A percentile compares a stretch with the other conserved stretches of the same genome.
Evolutionary conservation across 495 filamentous ascomycete genomes (phyloP).

Genomic region (Neurospora tetrasperma): DNA sequence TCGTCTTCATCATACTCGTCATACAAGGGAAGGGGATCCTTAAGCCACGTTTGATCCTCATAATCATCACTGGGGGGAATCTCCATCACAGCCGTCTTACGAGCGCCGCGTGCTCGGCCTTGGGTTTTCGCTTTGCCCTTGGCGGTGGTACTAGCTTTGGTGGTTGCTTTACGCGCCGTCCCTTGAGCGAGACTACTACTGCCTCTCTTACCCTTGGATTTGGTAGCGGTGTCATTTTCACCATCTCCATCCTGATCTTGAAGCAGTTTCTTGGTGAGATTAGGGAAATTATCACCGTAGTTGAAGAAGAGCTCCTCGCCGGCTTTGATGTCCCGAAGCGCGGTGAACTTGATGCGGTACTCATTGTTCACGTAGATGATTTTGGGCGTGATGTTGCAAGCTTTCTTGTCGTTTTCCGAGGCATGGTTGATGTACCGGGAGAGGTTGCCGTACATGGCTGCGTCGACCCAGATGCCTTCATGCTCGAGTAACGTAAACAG

Average conservation of each 20-base stretch:
- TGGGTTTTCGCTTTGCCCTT: background rate
- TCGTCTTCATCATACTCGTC: slow-evolving; percentile 15
- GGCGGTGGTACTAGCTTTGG: slow-evolving; percentile 9
- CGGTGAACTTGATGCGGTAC: slow-evolving; percentile 58
- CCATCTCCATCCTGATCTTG: slow-evolving; percentile 23
- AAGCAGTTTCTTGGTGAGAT: slow-evolving; percentile 38
- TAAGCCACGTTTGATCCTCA: slow-evolving; percentile 8
- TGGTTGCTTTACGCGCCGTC: slow-evolving; percentile 15
- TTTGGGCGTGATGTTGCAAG: slow-evolving; percentile 46
- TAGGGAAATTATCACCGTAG: slow-evolving; percentile 48
- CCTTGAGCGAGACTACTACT: slow-evolving; percentile 1
- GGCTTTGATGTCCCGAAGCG: slow-evolving; percentile 44
- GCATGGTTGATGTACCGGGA: slow-evolving; percentile 64
- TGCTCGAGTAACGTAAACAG: slow-evolving; percentile 54
- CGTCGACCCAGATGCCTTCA: slow-evolving; percentile 42
- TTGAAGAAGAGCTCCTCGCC: slow-evolving; percentile 66
- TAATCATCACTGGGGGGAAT: background rate
- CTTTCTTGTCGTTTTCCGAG: slow-evolving; percentile 29
- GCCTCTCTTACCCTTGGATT: slow-evolving; percentile 14
- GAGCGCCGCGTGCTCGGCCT: background rate
- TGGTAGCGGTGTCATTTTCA: background rate
- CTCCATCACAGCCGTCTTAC: background rate
- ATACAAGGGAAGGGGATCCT: background rate
- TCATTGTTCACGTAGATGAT: slow-evolving; percentile 55
- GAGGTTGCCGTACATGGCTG: slow-evolving; percentile 43